A percentile compares a stretch with the other conserved stretches of the same genome.
Evolutionary conservation across 2,329 filamentous ascomycete species (phyloP).

Genomic region (Botrytis pseudocinerea): DNA sequence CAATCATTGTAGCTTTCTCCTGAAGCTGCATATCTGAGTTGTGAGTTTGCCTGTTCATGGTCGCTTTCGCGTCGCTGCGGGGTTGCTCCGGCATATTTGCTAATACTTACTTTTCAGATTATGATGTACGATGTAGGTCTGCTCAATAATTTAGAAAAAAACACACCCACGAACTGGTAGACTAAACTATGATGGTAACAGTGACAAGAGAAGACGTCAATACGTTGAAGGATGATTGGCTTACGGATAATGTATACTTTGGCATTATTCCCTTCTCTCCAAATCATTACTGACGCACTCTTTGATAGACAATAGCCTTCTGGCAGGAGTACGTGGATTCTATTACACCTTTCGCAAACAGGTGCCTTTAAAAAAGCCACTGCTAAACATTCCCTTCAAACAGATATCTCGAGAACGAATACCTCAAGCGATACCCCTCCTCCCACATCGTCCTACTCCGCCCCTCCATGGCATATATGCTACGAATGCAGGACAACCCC

Average conservation of each 20-base stretch:
- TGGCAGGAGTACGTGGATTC: conserved; percentile 79
- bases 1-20: conserved; percentile 50
- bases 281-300: conserved; percentile 21
- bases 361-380: conserved; percentile 31
- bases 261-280: conserved; percentile 11
- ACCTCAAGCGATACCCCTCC: conserved; percentile 74
- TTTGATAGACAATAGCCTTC: conserved; percentile 81
- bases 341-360: conserved; percentile 8
- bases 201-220: conserved; percentile 90
- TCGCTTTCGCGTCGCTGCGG: neutral
- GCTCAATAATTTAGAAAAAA: neutral
- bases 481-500: conserved; percentile 70
- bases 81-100: conserved; percentile 19
- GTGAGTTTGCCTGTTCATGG: conserved; percentile 50
- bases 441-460: conserved; percentile 88
- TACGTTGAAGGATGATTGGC: conserved; percentile 87
- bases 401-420: conserved; percentile 85
- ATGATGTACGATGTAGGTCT: conserved; percentile 61
- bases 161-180: too few species aligned
- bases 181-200: conserved; percentile 43
- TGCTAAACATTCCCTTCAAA: neutral
- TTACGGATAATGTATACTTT: conserved; percentile 80
- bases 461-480: conserved; percentile 88
- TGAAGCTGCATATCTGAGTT: conserved; percentile 69
- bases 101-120: conserved; percentile 48